Evolutionary conservation across 2,329 filamentous ascomycete species (phyloP).

Genomic region (Colletotrichum sp.): DNA sequence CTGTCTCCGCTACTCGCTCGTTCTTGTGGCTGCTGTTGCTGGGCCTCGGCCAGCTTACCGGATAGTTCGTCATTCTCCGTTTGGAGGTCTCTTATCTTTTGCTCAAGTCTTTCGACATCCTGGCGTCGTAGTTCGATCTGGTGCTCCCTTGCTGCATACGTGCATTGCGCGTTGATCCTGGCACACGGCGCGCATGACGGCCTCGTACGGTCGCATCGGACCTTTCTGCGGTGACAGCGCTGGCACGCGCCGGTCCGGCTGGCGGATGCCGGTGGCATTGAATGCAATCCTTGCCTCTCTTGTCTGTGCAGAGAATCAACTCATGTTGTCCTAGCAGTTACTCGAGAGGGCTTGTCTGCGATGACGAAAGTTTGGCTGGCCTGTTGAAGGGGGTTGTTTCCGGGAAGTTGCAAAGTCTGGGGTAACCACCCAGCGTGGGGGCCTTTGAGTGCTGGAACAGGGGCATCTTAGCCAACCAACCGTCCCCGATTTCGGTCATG

Average conservation of each 20-base stretch:
- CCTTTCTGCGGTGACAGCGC: slow-evolving; percentile 44
- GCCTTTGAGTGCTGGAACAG: background rate
- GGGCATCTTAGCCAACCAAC: background rate
- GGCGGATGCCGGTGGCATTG: background rate
- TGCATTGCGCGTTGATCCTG: slow-evolving; percentile 36
- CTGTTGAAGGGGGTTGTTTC: background rate
- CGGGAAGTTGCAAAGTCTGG: background rate
- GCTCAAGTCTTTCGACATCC: slow-evolving; percentile 38
- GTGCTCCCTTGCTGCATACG: slow-evolving; percentile 36
- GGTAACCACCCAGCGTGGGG: background rate
- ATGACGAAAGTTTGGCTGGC: no score
- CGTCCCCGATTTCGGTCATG: background rate
- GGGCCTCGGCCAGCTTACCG: slow-evolving; percentile 18
- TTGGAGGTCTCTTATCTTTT: slow-evolving; percentile 34
- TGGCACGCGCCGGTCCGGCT: slow-evolving; percentile 36
- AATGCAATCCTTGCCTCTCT: background rate
- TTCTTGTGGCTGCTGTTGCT: background rate
- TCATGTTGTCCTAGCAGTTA: background rate
- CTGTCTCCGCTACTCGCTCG: background rate
- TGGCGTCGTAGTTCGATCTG: slow-evolving; percentile 29
- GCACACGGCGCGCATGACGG: slow-evolving; percentile 40
- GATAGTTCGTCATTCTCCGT: slow-evolving; percentile 30
- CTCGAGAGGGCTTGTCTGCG: background rate
- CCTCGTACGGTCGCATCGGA: slow-evolving; percentile 41
- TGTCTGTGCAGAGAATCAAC: background rate